Conservation (phyloP, 2,329 filamentous ascomycete species). For the Apiospora aurea region DNA sequence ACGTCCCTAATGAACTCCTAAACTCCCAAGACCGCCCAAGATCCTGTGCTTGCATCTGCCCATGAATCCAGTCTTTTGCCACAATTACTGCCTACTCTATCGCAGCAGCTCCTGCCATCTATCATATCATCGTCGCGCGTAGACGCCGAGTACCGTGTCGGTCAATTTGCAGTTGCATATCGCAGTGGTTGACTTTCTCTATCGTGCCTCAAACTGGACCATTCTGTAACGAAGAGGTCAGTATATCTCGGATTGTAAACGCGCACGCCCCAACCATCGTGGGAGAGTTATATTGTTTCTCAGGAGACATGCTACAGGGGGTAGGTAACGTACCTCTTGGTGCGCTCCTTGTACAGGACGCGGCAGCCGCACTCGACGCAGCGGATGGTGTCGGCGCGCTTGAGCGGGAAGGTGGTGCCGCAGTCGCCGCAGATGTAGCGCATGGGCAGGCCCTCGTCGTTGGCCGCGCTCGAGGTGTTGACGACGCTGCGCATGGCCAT, state of each 20-base stretch:
- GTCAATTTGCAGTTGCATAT: neutral
- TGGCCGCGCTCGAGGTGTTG: constrained; percentile 2
- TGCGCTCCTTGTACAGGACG: constrained; percentile 96
- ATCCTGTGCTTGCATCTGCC: neutral
- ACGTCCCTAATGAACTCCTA: constrained; percentile 25
- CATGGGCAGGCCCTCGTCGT: constrained; percentile 58
- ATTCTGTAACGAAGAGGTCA: constrained; percentile 64
- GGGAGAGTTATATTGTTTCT: neutral
- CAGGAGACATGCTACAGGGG: too few relatives aligned
- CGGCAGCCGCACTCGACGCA: constrained; percentile 95
- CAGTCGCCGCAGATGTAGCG: constrained; percentile 85
- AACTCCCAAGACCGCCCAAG: constrained; percentile 19
- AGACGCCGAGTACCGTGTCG: neutral
- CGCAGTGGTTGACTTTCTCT: constrained; percentile 36
- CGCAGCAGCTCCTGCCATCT: neutral
- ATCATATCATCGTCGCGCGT: neutral
- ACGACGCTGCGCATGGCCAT: constrained; percentile 15
- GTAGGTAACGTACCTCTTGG: constrained; percentile 94
- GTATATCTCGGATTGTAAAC: neutral
- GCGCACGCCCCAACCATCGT: neutral
- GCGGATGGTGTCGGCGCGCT: constrained; percentile 80
- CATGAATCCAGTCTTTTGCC: constrained; percentile 11
- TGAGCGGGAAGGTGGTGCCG: constrained; percentile 76
- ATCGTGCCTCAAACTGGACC: constrained; percentile 98
- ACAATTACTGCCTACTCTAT: neutral